phyloP scores from a whole-genome alignment of 208 protist genomes.

The Leishmania tarentolae region DNA sequence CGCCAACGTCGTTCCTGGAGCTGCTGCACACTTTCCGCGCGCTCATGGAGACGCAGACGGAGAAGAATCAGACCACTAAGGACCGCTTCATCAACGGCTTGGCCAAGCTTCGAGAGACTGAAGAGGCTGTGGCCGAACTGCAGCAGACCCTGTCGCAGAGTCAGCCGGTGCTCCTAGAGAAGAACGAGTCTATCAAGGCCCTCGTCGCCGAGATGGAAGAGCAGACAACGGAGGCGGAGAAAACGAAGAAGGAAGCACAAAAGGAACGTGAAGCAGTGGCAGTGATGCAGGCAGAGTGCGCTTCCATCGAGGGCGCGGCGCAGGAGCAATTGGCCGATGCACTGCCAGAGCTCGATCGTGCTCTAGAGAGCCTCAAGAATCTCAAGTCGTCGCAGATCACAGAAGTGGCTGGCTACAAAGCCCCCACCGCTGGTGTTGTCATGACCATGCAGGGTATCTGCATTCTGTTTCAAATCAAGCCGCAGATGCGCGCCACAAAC shows the following conservation, averaged over 20 bases:
- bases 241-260: conserved; percentile 90
- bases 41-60: conserved; percentile 86
- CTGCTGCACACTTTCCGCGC: conserved; percentile 92
- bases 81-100: conserved; percentile 94
- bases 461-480: conserved; percentile 97
- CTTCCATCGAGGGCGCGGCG: conserved; percentile 95
- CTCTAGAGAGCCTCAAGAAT: conserved; percentile 94
- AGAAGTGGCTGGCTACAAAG: conserved; percentile 96
- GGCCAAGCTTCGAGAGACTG: conserved; percentile 94
- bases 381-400: conserved; percentile 97
- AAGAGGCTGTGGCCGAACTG: conserved; percentile 92
- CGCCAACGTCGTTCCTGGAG: conserved; percentile 98
- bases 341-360: conserved; percentile 96
- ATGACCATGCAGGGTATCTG: conserved; percentile 98
- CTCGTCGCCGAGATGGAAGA: conserved; percentile 93
- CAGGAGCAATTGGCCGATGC: conserved; percentile 96
- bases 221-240: conserved; percentile 94
- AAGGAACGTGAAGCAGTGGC: conserved; percentile 93
- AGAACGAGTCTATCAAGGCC: conserved; percentile 93
- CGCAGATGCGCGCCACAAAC: conserved; percentile 94
- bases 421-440: conserved; percentile 95
- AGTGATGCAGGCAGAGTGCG: conserved; percentile 92
- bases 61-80: conserved; percentile 77
- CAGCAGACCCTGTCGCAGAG: conserved; percentile 94
- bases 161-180: conserved; percentile 96